Percentiles rank a stretch among this genome's conserved stretches.
Conservation (phyloP, 257 asterid genomes). For the Nicotiana tabacum region DNA sequence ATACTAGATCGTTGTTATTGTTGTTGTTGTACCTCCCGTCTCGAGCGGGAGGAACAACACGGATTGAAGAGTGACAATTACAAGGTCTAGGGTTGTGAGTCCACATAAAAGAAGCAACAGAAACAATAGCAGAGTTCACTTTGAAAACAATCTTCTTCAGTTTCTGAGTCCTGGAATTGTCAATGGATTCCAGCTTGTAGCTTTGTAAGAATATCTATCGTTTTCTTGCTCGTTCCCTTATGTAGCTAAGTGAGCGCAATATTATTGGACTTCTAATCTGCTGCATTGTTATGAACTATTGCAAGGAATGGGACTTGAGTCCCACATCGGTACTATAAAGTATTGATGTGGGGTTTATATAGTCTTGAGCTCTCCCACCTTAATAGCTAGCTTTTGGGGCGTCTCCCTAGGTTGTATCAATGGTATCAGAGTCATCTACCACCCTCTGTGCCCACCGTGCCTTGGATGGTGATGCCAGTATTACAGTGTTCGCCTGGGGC, state of each 20-base stretch:
- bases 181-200: conserved; percentile 34
- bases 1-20: too few relatives aligned
- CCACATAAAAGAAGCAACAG: conserved; percentile 33
- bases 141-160: conserved; percentile 34
- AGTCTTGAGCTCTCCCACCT: too few relatives aligned
- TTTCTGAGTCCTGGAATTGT: conserved; percentile 15
- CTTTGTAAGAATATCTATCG: conserved; percentile 45
- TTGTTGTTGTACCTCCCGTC: too few relatives aligned
- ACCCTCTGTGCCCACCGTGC: too few relatives aligned
- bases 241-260: background rate
- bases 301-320: too few relatives aligned
- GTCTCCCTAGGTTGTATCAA: too few relatives aligned
- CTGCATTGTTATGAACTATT: background rate
- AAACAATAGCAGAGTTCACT: conserved; percentile 33
- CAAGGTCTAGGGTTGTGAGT: conserved; percentile 32
- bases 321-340: too few relatives aligned
- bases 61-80: conserved; percentile 29
- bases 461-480: too few relatives aligned
- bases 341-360: too few relatives aligned
- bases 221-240: conserved; percentile 15
- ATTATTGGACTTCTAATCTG: background rate
- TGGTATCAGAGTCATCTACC: too few relatives aligned
- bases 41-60: conserved; percentile 27
- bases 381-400: too few relatives aligned
- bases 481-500: too few relatives aligned